phyloP scores from a whole-genome alignment of 495 filamentous ascomycete genomes.

The Aspergillus bertholletiae region DNA sequence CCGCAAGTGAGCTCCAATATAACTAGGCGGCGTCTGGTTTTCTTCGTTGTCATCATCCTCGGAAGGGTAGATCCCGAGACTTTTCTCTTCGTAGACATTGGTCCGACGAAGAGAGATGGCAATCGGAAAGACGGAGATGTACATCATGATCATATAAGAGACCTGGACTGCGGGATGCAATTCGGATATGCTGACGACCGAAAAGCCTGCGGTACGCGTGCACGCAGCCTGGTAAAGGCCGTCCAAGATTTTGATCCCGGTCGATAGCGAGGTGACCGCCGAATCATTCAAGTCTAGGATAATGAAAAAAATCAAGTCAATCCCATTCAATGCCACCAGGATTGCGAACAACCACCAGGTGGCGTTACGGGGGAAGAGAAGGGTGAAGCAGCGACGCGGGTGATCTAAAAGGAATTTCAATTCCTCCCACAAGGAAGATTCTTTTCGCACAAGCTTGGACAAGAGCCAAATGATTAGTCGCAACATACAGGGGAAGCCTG shows the following conservation, averaged over 20 bases:
- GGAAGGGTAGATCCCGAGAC: constrained; percentile 71
- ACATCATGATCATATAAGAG: constrained; percentile 98
- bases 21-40: constrained; percentile 62
- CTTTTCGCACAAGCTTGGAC: constrained; percentile 54
- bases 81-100: constrained; percentile 96
- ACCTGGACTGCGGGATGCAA: constrained; percentile 91
- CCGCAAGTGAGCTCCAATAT: constrained; percentile 83
- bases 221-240: constrained; percentile 85
- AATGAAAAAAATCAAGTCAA: constrained; percentile 86
- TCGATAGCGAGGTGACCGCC: constrained; percentile 56
- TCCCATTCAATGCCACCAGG: constrained; percentile 72
- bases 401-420: constrained; percentile 88
- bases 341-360: constrained; percentile 95
- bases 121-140: constrained; percentile 94
- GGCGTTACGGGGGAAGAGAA: constrained; percentile 84
- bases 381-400: constrained; percentile 89
- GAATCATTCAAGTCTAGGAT: constrained; percentile 78
- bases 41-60: constrained; percentile 41
- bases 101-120: constrained; percentile 90
- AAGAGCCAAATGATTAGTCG: constrained; percentile 81
- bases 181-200: constrained; percentile 67
- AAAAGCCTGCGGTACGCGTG: constrained; percentile 85
- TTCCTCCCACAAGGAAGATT: constrained; percentile 77
- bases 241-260: constrained; percentile 70
- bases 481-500: constrained; percentile 89